phyloP scores from a whole-genome alignment of 169 alveolate genomes.

The Toxoplasma gondii region DNA sequence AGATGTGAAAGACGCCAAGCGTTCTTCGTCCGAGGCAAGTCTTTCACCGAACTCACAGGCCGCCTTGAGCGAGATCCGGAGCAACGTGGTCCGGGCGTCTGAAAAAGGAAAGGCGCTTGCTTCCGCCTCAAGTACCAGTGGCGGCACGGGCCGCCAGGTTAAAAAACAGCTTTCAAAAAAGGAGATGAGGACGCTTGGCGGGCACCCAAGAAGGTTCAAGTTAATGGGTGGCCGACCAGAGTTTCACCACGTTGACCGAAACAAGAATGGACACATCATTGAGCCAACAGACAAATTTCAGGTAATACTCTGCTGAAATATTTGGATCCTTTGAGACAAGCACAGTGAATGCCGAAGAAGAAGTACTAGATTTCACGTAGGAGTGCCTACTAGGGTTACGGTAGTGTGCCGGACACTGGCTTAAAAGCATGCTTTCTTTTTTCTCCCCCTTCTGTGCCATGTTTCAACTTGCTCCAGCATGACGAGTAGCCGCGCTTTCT shows the following conservation, averaged over 20 bases:
- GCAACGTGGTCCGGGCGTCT: background rate
- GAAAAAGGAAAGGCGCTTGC: background rate
- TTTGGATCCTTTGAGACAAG: too few species aligned
- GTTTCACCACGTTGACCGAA: conserved; percentile 88
- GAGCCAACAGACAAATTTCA: conserved; percentile 87
- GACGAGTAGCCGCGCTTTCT: too few species aligned
- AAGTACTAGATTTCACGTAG: too few species aligned
- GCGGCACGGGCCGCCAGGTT: background rate
- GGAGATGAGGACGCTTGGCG: conserved; percentile 48
- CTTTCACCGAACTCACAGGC: background rate
- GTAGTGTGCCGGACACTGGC: background rate
- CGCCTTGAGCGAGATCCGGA: conserved; percentile 11
- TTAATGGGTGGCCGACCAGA: conserved; percentile 78
- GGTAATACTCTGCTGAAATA: conserved; percentile 67
- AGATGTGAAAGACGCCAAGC: too few species aligned
- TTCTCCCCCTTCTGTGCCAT: background rate
- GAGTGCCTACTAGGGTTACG: too few species aligned
- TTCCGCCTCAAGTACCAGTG: background rate
- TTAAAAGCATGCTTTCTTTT: background rate
- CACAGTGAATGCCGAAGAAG: too few species aligned
- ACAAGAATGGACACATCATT: conserved; percentile 80
- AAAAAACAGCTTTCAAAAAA: conserved; percentile 46
- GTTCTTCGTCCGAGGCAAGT: background rate
- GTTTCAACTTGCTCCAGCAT: too few species aligned
- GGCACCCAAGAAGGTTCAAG: conserved; percentile 57